Evolutionary conservation across 2,329 filamentous ascomycete species (phyloP).

Genomic region (Trichoderma asperellum): DNA sequence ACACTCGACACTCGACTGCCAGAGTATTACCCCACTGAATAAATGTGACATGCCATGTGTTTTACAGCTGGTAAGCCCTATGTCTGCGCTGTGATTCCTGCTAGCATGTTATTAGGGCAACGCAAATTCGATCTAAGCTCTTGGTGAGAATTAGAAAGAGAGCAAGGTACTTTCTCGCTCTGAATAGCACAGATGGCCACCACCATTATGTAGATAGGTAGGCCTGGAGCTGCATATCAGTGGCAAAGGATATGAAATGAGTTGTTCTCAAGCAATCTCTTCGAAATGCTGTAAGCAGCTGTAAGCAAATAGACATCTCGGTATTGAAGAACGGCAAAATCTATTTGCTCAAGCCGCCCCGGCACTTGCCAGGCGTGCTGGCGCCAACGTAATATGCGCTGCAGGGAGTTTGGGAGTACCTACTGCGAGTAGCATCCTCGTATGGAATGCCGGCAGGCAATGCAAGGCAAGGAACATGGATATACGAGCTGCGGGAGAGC

Average conservation of each 20-base stretch:
- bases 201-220: neutral
- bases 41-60: neutral
- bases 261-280: neutral
- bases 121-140: neutral
- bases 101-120: neutral
- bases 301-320: neutral
- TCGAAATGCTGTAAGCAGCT: neutral
- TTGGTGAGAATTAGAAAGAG: neutral
- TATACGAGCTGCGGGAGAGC: neutral
- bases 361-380: neutral
- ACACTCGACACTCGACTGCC: neutral
- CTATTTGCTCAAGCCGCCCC: neutral
- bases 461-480: constrained; percentile 1
- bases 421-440: neutral
- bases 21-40: neutral
- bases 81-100: neutral
- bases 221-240: neutral
- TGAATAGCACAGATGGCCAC: neutral
- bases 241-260: neutral
- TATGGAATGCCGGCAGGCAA: constrained; percentile 1
- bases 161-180: neutral
- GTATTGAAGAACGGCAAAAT: neutral
- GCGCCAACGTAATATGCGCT: neutral
- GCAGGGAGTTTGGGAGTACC: neutral
- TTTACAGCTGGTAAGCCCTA: neutral